phyloP scores from a whole-genome alignment of 768 basidiomycete species.

The Obba rivulosa region DNA sequence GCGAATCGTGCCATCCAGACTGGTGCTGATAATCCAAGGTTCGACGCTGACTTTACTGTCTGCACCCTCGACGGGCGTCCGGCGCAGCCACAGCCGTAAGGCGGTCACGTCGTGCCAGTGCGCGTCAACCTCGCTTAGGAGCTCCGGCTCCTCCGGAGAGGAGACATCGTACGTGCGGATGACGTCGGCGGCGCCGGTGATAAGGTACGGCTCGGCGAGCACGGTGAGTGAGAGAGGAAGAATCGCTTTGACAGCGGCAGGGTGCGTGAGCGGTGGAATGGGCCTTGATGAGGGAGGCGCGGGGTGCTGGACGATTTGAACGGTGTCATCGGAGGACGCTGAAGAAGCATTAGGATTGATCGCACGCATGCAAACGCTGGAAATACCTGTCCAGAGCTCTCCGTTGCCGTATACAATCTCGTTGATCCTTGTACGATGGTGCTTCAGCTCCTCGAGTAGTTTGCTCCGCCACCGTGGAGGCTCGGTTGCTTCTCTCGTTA shows the following conservation, averaged over 20 bases:
- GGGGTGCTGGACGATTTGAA: conserved; percentile 52
- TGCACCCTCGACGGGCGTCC: conserved; percentile 36
- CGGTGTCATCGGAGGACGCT: conserved; percentile 91
- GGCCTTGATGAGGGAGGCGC: conserved; percentile 24
- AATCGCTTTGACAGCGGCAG: conserved; percentile 63
- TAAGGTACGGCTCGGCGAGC: conserved; percentile 64
- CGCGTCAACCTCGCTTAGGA: conserved; percentile 71
- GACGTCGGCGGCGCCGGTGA: conserved; percentile 82
- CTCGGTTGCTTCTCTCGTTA: conserved; percentile 40
- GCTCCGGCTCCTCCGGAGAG: conserved; percentile 56
- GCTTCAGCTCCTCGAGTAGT: conserved; percentile 48
- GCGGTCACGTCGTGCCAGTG: conserved; percentile 89
- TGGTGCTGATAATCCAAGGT: conserved; percentile 78
- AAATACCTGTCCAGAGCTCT: conserved; percentile 83
- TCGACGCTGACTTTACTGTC: conserved; percentile 48
- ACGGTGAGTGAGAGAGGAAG: conserved; percentile 62
- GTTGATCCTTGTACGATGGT: conserved; percentile 83
- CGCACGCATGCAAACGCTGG: background rate
- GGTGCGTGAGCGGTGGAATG: conserved; percentile 52
- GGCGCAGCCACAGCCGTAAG: conserved; percentile 65
- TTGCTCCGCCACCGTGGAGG: conserved; percentile 46
- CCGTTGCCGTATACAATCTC: conserved; percentile 62
- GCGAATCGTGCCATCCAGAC: conserved; percentile 84
- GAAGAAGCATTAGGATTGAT: background rate
- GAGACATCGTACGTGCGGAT: conserved; percentile 81